Evolutionary conservation across 495 filamentous ascomycete species (phyloP).

Genomic region (Neurospora hispaniola): DNA sequence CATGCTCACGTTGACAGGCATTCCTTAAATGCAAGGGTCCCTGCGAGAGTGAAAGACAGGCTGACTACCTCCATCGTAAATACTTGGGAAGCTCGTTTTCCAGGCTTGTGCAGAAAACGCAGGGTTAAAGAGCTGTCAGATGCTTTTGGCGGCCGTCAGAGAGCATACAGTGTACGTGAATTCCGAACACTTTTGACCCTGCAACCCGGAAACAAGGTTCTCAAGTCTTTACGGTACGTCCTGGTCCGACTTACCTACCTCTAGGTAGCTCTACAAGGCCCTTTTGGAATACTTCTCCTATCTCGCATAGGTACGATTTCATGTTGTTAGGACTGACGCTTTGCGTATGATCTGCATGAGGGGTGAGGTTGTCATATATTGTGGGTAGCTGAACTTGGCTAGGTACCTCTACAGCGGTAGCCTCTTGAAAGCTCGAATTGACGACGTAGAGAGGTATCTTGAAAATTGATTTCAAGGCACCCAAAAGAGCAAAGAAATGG

Average conservation of each 20-base stretch:
- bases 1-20: background rate
- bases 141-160: background rate
- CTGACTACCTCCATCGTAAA: background rate
- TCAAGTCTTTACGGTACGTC: no score
- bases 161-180: background rate
- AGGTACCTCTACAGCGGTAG: background rate
- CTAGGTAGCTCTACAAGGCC: background rate
- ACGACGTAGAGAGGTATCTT: background rate
- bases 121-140: background rate
- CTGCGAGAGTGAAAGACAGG: background rate
- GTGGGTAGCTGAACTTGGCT: background rate
- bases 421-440: background rate
- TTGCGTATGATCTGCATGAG: background rate
- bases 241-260: background rate
- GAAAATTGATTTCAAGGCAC: background rate
- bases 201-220: background rate
- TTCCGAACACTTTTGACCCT: background rate
- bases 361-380: background rate
- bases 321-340: background rate
- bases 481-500: background rate
- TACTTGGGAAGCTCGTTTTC: no score
- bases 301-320: background rate
- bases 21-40: background rate
- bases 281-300: constrained; percentile 2
- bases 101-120: background rate